These are phyloP conservation scores for Blastobotrys americana DNA, from an alignment of 805 yeast species.

Conservation along the genomic window DNA sequence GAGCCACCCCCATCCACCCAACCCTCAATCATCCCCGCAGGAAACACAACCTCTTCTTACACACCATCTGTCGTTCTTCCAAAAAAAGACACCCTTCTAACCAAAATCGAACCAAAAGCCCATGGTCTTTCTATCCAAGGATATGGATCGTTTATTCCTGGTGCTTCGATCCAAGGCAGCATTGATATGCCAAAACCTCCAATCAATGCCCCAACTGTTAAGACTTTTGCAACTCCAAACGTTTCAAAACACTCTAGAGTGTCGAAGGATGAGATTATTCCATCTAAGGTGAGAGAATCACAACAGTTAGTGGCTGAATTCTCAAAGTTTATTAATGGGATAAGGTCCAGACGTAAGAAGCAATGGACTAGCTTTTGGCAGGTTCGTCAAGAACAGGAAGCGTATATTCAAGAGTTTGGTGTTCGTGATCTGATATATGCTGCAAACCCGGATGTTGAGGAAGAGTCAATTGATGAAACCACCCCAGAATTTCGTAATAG, in stretches of 20 bases:
- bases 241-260: not conserved
- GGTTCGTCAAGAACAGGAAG: conserved; percentile 13
- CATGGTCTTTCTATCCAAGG: not conserved
- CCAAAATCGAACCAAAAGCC: not conserved
- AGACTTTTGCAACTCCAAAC: not conserved
- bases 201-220: conserved; percentile 12
- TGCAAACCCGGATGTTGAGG: not conserved
- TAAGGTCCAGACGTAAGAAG: conserved; percentile 25
- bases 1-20: not conserved
- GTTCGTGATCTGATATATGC: conserved; percentile 1
- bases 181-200: not conserved
- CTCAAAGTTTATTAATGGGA: conserved; percentile 23
- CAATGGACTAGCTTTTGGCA: conserved; percentile 32
- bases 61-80: not conserved
- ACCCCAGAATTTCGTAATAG: conserved; percentile 1
- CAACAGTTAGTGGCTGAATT: conserved; percentile 23
- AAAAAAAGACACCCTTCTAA: not conserved
- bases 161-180: not conserved
- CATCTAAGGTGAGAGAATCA: conserved; percentile 14
- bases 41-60: not conserved
- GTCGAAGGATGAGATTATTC: not conserved
- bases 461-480: conserved; percentile 6
- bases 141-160: not conserved
- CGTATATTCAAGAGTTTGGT: conserved; percentile 4
- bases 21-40: not conserved